phyloP scores from a whole-genome alignment of 1,139 yeast species.

The Geotrichum bryndzae region DNA sequence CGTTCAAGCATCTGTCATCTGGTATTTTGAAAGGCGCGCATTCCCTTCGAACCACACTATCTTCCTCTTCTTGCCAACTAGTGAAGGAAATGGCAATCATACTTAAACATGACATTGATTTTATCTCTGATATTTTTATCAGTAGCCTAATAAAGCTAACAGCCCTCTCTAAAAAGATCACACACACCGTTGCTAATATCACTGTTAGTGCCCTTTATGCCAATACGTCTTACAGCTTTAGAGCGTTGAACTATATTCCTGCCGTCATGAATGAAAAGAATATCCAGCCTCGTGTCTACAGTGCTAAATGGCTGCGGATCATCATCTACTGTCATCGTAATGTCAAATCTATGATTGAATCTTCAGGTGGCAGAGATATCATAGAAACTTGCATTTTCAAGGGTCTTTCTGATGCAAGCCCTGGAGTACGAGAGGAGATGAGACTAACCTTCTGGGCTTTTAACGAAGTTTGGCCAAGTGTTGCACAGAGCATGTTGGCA shows the following conservation, averaged over 20 bases:
- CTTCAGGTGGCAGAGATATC: slow-evolving; percentile 41
- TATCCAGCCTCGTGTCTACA: slow-evolving; percentile 60
- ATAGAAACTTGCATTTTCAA: slow-evolving; percentile 50
- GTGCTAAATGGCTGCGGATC: slow-evolving; percentile 67
- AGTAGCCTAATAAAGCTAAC: slow-evolving; percentile 57
- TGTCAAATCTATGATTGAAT: slow-evolving; percentile 33
- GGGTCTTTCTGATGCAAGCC: slow-evolving; percentile 74
- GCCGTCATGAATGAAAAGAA: slow-evolving; percentile 61
- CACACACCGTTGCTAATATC: slow-evolving; percentile 69
- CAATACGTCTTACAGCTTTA: slow-evolving; percentile 49
- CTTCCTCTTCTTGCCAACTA: slow-evolving; percentile 68
- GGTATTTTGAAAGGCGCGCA: slow-evolving; percentile 61
- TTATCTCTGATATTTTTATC: slow-evolving; percentile 55
- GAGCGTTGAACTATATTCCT: slow-evolving; percentile 49
- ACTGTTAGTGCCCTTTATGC: slow-evolving; percentile 58
- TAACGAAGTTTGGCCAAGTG: slow-evolving; percentile 43
- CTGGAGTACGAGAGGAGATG: slow-evolving; percentile 70
- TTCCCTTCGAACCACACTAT: slow-evolving; percentile 79
- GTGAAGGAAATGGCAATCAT: slow-evolving; percentile 64
- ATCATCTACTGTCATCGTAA: slow-evolving; percentile 37
- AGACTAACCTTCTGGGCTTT: slow-evolving; percentile 71
- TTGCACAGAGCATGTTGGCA: slow-evolving; percentile 36
- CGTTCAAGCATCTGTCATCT: slow-evolving; percentile 47
- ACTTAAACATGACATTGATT: slow-evolving; percentile 49
- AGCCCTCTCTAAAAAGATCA: slow-evolving; percentile 70